phyloP scores from a whole-genome alignment of 805 yeast genomes.

The Pichia cabralensis region DNA sequence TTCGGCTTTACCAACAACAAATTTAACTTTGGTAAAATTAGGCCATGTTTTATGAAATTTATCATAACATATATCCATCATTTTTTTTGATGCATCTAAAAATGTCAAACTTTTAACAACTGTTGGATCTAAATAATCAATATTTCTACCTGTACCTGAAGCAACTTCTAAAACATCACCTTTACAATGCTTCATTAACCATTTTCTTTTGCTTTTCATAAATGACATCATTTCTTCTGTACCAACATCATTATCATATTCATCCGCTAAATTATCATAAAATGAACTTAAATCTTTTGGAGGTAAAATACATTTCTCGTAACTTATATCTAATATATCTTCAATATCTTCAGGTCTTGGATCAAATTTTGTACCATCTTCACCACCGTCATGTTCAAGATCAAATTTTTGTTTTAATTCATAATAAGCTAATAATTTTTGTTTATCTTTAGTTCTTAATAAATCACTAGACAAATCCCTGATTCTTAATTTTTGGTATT shows the following conservation, averaged over 20 bases:
- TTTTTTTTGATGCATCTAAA: conserved; percentile 72
- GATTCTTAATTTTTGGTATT: conserved; percentile 54
- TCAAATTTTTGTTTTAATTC: conserved; percentile 34
- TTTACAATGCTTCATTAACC: conserved; percentile 64
- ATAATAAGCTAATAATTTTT: conserved; percentile 50
- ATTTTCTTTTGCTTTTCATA: conserved; percentile 57
- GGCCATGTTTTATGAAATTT: conserved; percentile 68
- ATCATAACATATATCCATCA: conserved; percentile 72
- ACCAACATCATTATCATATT: conserved; percentile 72
- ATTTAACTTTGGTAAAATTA: conserved; percentile 60
- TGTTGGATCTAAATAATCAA: conserved; percentile 57
- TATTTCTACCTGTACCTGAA: conserved; percentile 93
- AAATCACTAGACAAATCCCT: conserved; percentile 49
- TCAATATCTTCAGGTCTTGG: conserved; percentile 28
- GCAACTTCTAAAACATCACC: conserved; percentile 95
- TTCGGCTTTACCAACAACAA: conserved; percentile 86
- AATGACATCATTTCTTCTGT: conserved; percentile 57
- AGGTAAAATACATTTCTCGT: conserved; percentile 41
- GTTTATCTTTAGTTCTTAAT: conserved; percentile 54
- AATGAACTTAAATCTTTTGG: conserved; percentile 75
- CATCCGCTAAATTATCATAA: conserved; percentile 67
- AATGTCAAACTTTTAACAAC: conserved; percentile 67
- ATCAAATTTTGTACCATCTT: conserved; percentile 19
- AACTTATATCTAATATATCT: conserved; percentile 19
- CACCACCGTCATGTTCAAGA: conserved; percentile 10